A percentile compares a stretch with the other conserved stretches of the same genome.
These are phyloP conservation scores for Populus tomentosa DNA, from an alignment of 441 rosid genomes.

Conservation along the genomic window DNA sequence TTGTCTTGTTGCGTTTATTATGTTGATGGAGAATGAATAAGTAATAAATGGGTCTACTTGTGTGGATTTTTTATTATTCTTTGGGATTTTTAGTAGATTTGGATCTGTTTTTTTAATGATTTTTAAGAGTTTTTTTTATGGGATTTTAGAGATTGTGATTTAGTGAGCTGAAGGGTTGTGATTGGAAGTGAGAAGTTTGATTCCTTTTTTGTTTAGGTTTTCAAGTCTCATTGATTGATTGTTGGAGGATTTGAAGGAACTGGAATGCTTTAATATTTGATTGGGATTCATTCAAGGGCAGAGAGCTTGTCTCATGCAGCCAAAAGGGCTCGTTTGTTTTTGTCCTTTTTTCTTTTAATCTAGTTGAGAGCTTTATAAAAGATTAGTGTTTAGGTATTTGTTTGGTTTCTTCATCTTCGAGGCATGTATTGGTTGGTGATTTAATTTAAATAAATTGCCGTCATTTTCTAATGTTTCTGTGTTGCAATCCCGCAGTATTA, in stretches of 20 bases:
- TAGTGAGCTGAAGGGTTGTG: background rate
- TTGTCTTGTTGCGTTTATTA: background rate
- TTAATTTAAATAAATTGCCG: background rate
- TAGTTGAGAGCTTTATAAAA: background rate
- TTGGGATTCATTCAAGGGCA: background rate
- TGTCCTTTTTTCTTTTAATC: background rate
- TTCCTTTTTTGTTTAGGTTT: background rate
- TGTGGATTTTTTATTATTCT: background rate
- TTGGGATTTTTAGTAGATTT: background rate
- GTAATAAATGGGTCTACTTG: background rate
- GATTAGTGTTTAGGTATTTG: background rate
- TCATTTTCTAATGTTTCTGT: background rate
- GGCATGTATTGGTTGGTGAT: background rate
- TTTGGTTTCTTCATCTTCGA: background rate
- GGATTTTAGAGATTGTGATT: background rate
- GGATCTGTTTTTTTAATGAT: constrained; percentile 13
- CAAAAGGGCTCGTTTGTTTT: background rate
- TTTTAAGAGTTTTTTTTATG: background rate
- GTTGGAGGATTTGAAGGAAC: background rate
- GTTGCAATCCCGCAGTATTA: background rate
- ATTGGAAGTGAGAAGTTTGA: background rate
- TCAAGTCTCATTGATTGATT: background rate
- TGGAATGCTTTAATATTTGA: background rate
- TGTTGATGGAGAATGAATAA: too few relatives aligned
- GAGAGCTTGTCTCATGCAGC: background rate